Percentiles rank a stretch among this genome's conserved stretches.
Conservation (phyloP, 2,329 filamentous ascomycete genomes). For the Neonectria magnoliae region DNA sequence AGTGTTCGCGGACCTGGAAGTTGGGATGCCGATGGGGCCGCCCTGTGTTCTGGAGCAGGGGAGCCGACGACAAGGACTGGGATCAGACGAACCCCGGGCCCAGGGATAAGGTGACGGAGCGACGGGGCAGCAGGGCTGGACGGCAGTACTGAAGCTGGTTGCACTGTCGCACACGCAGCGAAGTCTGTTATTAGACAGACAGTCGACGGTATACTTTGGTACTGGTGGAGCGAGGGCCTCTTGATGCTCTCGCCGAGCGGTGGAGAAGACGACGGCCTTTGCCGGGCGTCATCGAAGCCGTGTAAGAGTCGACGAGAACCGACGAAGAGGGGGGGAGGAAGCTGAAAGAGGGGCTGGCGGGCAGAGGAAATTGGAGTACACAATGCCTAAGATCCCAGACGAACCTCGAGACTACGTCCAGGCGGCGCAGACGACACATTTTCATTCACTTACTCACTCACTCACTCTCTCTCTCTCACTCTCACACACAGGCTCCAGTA, state of each 20-base stretch:
- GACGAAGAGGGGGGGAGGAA: not conserved
- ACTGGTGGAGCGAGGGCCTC: slow-evolving; percentile 12
- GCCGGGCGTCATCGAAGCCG: slow-evolving; percentile 13
- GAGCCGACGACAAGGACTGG: slow-evolving; percentile 15
- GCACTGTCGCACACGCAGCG: slow-evolving; percentile 10
- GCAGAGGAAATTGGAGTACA: slow-evolving; percentile 32
- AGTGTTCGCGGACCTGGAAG: slow-evolving; percentile 40
- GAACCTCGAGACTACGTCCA: slow-evolving; percentile 39
- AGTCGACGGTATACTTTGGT: slow-evolving; percentile 1
- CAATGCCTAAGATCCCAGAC: slow-evolving; percentile 31
- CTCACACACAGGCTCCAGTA: not conserved
- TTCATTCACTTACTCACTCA: not conserved
- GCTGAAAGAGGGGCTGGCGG: slow-evolving; percentile 24
- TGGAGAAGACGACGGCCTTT: slow-evolving; percentile 14
- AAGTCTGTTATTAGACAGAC: not conserved
- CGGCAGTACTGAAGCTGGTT: slow-evolving; percentile 15
- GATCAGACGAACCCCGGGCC: slow-evolving; percentile 33
- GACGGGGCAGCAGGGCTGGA: slow-evolving; percentile 23
- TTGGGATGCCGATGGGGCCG: slow-evolving; percentile 35
- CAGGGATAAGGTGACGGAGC: slow-evolving; percentile 30
- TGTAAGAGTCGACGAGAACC: slow-evolving; percentile 2
- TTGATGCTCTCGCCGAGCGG: slow-evolving; percentile 4
- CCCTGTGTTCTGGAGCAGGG: slow-evolving; percentile 21
- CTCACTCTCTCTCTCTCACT: not conserved
- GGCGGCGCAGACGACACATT: slow-evolving; percentile 40